Evolutionary conservation across 148 eudicot species (phyloP).

Genomic region (Linanthus parryae): DNA sequence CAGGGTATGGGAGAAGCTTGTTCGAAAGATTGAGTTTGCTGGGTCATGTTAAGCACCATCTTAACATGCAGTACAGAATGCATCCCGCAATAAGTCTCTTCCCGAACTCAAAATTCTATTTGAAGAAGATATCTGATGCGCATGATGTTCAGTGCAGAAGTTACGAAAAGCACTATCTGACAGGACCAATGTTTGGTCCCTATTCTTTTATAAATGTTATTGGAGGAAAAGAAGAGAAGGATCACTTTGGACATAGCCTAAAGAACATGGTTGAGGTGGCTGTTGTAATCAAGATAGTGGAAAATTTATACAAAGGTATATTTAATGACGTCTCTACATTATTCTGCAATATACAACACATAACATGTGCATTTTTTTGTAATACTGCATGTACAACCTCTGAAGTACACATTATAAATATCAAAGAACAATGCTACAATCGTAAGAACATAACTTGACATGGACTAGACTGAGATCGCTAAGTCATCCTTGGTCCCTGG

Average conservation of each 20-base stretch:
- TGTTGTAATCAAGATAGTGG: constrained; percentile 38
- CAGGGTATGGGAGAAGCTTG: constrained; percentile 71
- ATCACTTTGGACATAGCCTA: constrained; percentile 46
- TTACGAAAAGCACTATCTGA: constrained; percentile 43
- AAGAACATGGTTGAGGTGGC: constrained; percentile 72
- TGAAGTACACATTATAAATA: no score
- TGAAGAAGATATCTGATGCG: constrained; percentile 49
- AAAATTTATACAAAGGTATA: constrained; percentile 52
- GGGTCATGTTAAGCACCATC: constrained; percentile 57
- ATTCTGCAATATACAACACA: no score
- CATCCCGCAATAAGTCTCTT: constrained; percentile 77
- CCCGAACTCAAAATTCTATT: constrained; percentile 58
- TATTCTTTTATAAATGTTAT: constrained; percentile 67
- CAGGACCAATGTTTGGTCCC: constrained; percentile 59
- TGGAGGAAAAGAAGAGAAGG: constrained; percentile 62
- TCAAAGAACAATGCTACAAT: no score
- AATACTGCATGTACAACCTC: constrained; percentile 29
- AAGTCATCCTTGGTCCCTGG: no score
- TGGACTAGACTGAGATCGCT: no score
- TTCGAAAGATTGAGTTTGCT: constrained; percentile 56
- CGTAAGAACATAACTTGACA: no score
- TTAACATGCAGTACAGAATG: constrained; percentile 76
- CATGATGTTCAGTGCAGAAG: constrained; percentile 28
- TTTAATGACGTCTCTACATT: no score
- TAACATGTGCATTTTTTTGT: no score